Conservation (phyloP, 106 monocot genomes). For the Dioscorea alata region DNA sequence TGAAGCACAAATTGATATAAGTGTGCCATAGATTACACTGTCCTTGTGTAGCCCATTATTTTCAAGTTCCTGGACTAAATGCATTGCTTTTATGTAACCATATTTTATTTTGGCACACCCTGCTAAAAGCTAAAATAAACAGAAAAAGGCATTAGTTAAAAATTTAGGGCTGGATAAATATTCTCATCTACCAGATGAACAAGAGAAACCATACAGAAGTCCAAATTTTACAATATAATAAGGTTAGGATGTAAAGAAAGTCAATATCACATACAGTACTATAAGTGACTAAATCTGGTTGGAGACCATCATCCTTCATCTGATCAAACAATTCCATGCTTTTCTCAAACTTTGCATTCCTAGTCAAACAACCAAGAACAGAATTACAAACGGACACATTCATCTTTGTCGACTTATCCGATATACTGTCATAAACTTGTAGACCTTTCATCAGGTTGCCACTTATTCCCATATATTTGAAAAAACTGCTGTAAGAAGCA, state of each 20-base stretch:
- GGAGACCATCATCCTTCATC: constrained; percentile 72
- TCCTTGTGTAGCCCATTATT: constrained; percentile 62
- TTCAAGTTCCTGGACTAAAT: constrained; percentile 62
- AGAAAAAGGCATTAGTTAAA: constrained; percentile 1
- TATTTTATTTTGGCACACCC: constrained; percentile 62
- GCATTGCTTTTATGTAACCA: constrained; percentile 73
- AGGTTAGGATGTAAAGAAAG: not conserved
- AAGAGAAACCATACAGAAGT: not conserved
- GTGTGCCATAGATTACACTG: constrained; percentile 79
- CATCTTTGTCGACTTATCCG: constrained; percentile 37
- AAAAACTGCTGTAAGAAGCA: constrained; percentile 81
- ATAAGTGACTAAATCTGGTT: constrained; percentile 82
- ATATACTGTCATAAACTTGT: constrained; percentile 63
- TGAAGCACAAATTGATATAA: constrained; percentile 83
- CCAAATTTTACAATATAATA: not conserved
- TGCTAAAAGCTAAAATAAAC: constrained; percentile 51
- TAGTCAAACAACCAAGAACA: constrained; percentile 72
- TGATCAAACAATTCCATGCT: constrained; percentile 72
- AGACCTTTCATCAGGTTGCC: constrained; percentile 56
- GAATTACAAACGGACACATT: constrained; percentile 83
- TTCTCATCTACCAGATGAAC: not conserved
- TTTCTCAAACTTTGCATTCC: constrained; percentile 62
- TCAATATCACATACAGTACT: constrained; percentile 62
- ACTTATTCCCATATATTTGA: constrained; percentile 86
- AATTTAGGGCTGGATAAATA: not conserved